Evolutionary conservation across 305 asterid genomes (phyloP), one percentile per base, ranked within the genome.

Genomic region (Fraxinus angustifolia): DNA sequence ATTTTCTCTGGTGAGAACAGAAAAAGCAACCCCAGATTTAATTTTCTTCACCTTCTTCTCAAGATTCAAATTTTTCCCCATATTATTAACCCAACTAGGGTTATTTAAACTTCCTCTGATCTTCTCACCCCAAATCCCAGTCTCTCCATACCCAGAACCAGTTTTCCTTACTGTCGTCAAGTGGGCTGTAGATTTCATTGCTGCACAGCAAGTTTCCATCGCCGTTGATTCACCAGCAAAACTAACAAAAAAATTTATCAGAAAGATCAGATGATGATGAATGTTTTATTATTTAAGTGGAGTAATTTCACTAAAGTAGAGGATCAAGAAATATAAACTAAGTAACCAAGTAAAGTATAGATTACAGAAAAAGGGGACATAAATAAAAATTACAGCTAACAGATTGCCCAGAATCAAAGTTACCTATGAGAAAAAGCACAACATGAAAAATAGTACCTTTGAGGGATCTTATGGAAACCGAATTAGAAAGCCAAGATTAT

Each of bases 1-100:
- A 87, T 78, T 92, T 48, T 92, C 94, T 71, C 93, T 88, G 28
- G 96, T 94, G 82, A 95, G 88, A 56, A 95, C 90, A 83, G 97
- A 94, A 82, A 81, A 88, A 88, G 93, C 94, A 80, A 86, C 83
- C 73, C 97, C 95, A 58, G 88, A 87, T 80, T 85, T 91, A 82
- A 84, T 83, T 74, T 80, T 91, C 76, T 83, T 89, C 38, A 82
- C 88, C 80, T 78, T 87, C 80, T 77, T 87, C 86, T 86, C 90
- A 83, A 87, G 81, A 75, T 82, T 89, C 90, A 87, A 84, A 11
- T 82, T 85, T 88, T 88, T 87, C 7, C 90, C 88, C 36, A 79
- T 74, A 31, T 87, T 86, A 88, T 83, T 56, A 80, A 75, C 67
- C 91, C 84, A 82, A 38, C 26, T 62, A 76, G 78, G 76, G 14